phyloP scores from a whole-genome alignment of 345 rosid species.

The Dipteronia dyeriana region DNA sequence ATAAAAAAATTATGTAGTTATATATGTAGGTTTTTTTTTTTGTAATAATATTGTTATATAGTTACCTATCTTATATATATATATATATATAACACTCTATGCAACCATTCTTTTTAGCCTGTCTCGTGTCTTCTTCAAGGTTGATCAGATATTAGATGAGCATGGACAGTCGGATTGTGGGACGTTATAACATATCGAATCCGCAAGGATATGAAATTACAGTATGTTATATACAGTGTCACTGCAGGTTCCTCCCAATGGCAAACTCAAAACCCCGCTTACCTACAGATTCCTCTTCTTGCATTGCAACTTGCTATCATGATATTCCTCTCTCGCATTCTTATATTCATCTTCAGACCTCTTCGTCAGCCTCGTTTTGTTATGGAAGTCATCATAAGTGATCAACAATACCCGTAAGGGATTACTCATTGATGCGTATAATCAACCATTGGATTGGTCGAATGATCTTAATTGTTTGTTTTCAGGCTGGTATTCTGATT shows the following conservation, averaged over 20 bases:
- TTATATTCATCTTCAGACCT: slow-evolving; percentile 33
- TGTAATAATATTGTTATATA: no score
- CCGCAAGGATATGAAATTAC: not conserved
- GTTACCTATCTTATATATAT: no score
- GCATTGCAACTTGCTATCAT: slow-evolving; percentile 23
- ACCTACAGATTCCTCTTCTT: slow-evolving; percentile 26
- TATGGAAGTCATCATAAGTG: slow-evolving; percentile 32
- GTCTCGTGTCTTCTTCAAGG: no score
- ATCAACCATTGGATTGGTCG: no score
- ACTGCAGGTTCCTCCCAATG: not conserved
- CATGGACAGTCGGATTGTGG: not conserved
- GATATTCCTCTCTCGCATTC: slow-evolving; percentile 10
- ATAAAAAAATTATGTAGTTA: no score
- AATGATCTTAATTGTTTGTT: no score
- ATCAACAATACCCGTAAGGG: no score
- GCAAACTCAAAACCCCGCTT: slow-evolving; percentile 27
- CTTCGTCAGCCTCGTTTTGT: slow-evolving; percentile 31
- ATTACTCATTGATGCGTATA: not conserved
- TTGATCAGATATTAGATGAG: no score
- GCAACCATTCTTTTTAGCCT: no score
- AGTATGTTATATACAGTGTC: slow-evolving; percentile 14
- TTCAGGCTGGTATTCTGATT: slow-evolving; percentile 17
- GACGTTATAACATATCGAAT: not conserved
- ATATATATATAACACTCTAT: no score
- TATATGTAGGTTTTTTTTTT: no score